phyloP scores from a whole-genome alignment of 192 early-diverging fungal genomes.

The Coemansia sp. region DNA sequence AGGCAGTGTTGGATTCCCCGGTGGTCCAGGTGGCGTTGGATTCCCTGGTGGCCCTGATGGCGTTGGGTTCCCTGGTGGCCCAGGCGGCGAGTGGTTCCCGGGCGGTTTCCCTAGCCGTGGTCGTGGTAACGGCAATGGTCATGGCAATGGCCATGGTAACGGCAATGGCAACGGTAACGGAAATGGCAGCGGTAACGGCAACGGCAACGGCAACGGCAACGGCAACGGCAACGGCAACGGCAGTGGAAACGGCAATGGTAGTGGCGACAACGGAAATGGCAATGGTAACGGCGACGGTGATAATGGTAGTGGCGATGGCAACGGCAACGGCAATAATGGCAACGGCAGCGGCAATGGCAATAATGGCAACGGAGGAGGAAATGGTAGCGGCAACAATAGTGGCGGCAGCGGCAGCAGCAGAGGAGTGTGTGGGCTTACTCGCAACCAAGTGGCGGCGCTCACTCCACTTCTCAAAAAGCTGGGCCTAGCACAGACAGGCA shows the following conservation, averaged over 20 bases:
- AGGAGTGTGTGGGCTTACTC: constrained; percentile 30
- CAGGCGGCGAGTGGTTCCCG: background rate
- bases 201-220: constrained; percentile 8
- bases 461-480: constrained; percentile 45
- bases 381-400: background rate
- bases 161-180: constrained; percentile 7
- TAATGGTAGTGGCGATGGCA: constrained; percentile 1
- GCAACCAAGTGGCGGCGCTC: constrained; percentile 27
- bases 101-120: constrained; percentile 4
- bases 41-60: constrained; percentile 2
- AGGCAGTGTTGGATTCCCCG: constrained; percentile 10
- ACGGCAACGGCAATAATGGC: background rate
- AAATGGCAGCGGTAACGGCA: background rate
- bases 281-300: constrained; percentile 12
- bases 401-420: constrained; percentile 9
- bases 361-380: background rate
- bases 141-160: constrained; percentile 5
- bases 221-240: background rate
- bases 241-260: background rate
- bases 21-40: constrained; percentile 3
- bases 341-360: constrained; percentile 7
- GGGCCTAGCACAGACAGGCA: constrained; percentile 37
- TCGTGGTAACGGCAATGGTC: background rate
- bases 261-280: constrained; percentile 6
- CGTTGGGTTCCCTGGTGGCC: constrained; percentile 4